Evolutionary conservation across 768 basidiomycete species (phyloP), one percentile per base, ranked within the genome.

Genomic region (Cubamyces sp.): DNA sequence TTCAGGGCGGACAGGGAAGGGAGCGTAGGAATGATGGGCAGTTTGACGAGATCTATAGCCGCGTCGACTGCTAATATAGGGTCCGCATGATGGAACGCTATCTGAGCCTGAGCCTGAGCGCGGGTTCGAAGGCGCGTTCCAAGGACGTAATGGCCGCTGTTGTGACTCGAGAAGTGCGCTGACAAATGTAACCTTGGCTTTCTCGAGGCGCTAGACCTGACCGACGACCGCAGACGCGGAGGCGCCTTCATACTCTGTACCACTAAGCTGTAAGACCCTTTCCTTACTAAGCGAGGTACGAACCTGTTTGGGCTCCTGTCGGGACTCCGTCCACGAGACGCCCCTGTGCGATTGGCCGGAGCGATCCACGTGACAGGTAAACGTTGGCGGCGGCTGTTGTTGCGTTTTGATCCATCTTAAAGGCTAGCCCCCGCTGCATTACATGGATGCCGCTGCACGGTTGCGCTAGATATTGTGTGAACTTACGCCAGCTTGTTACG

Each of bases 231-330:
- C 47, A 41, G 23, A 23, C 11, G 23, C 37, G 34, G 34, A 46
- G 54, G 48, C 48, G 46, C 26, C 34, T 46, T 37, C 46, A 37
- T 45, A 5, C 26, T 12, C 18, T 3, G 14, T 26, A 47, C 25
- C 23, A 19, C 37, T 9, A 34, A 28, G 43, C 54, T 43, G 39
- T 21, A 15, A 45, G 9, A 34, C 34, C 34, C 11, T 34, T 34
- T 1, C 19, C 49, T 64, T 48, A 64, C 64, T 61, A 64, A 64
- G 49, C 54, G 43, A 56, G 58, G 54, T 42, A 61, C 64, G 49
- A 18, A 30, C 52, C 62, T 51, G 19, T 30, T 26, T 25, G 25
- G 49, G 12, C 39, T 28, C 47, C 48, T 28, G 26, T 28, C 60
- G 45, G 60, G 46, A 23, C 40, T 41, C 52, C 53, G 60, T 30